Evolutionary conservation across 1,284 basidiomycete genomes (phyloP).

Genomic region (Ustilago esculenta): DNA sequence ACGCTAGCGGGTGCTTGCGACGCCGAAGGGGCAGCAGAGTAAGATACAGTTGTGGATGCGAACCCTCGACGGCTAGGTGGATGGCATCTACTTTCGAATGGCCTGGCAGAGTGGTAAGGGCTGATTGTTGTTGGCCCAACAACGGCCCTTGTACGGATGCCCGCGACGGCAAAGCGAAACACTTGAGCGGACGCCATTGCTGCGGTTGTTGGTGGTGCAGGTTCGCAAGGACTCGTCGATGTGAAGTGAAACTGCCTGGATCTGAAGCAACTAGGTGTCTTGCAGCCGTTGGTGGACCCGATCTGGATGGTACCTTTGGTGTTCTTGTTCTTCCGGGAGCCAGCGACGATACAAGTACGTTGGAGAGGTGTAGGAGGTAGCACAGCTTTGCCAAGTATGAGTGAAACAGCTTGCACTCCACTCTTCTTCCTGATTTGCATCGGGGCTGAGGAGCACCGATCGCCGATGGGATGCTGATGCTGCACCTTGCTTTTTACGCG

Average conservation of each 20-base stretch:
- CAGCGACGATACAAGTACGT: too few species aligned
- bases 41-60: constrained; percentile 12
- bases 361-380: not conserved
- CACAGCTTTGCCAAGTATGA: too few species aligned
- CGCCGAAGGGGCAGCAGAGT: constrained; percentile 2
- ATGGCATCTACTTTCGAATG: not conserved
- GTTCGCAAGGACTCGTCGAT: too few species aligned
- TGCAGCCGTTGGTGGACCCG: too few species aligned
- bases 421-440: constrained; percentile 15
- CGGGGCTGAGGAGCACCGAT: constrained; percentile 1
- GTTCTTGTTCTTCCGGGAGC: too few species aligned
- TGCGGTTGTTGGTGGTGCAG: not conserved
- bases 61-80: constrained; percentile 14
- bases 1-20: not conserved
- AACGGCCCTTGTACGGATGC: constrained; percentile 17
- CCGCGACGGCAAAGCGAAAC: constrained; percentile 15
- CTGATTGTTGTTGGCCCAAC: constrained; percentile 2
- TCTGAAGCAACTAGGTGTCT: too few species aligned
- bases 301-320: too few species aligned
- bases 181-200: constrained; percentile 17
- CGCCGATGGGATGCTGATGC: constrained; percentile 11
- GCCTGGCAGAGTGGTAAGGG: not conserved
- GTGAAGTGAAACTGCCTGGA: too few species aligned
- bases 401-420: too few species aligned
- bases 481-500: constrained; percentile 47